phyloP scores from a whole-genome alignment of 2,329 filamentous ascomycete species.

The Dothidotthia symphoricarpi region DNA sequence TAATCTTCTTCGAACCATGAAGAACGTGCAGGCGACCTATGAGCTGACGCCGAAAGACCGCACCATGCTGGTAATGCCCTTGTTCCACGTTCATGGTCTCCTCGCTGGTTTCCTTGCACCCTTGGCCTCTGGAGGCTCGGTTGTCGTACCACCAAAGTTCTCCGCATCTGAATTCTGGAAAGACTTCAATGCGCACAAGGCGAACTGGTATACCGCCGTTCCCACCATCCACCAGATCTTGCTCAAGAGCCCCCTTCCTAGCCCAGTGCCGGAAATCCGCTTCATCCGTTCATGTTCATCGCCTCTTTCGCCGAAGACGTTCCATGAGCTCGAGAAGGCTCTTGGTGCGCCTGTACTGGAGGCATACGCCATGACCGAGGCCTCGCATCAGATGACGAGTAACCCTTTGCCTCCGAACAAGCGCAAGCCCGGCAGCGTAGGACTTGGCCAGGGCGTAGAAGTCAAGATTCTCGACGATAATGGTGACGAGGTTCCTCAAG shows the following conservation, averaged over 20 bases:
- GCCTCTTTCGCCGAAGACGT: slow-evolving; percentile 76
- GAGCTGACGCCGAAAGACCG: slow-evolving; percentile 67
- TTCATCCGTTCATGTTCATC: slow-evolving; percentile 89
- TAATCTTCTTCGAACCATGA: slow-evolving; percentile 79
- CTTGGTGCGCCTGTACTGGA: slow-evolving; percentile 81
- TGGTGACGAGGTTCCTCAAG: slow-evolving; percentile 66
- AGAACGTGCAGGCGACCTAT: slow-evolving; percentile 78
- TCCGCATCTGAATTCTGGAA: slow-evolving; percentile 80
- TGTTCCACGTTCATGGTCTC: slow-evolving; percentile 89
- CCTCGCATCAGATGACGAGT: slow-evolving; percentile 80
- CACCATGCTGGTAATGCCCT: slow-evolving; percentile 84
- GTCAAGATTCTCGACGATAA: slow-evolving; percentile 71
- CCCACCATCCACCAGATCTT: slow-evolving; percentile 90
- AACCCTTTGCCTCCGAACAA: slow-evolving; percentile 62
- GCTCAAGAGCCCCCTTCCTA: slow-evolving; percentile 68
- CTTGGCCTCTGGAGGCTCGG: slow-evolving; percentile 71
- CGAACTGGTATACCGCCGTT: slow-evolving; percentile 93
- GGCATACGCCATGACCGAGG: slow-evolving; percentile 92
- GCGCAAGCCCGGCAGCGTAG: slow-evolving; percentile 78
- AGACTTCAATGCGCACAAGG: slow-evolving; percentile 69
- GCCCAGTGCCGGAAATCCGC: slow-evolving; percentile 68
- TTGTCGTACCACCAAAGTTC: slow-evolving; percentile 76
- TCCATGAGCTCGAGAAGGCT: slow-evolving; percentile 72
- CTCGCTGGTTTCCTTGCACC: slow-evolving; percentile 79
- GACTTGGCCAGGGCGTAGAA: slow-evolving; percentile 79